Percentiles rank a stretch among this genome's conserved stretches.
These are phyloP conservation scores for Cruciata laevipes DNA, from an alignment of 257 asterid genomes.

Conservation along the genomic window DNA sequence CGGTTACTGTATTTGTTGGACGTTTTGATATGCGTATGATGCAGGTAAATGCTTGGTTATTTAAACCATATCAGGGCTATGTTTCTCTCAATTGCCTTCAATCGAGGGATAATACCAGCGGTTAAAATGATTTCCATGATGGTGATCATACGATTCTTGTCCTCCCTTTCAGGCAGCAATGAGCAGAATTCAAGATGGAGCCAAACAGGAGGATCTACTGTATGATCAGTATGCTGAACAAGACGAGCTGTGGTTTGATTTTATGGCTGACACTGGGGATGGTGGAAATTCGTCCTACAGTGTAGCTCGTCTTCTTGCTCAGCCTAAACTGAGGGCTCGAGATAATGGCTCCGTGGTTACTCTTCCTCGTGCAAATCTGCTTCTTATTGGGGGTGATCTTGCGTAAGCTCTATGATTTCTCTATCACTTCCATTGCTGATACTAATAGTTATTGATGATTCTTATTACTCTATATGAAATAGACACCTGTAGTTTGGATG, in stretches of 20 bases:
- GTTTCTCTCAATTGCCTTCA: not conserved
- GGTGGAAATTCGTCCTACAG: constrained; percentile 94
- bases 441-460: not conserved
- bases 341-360: constrained; percentile 39
- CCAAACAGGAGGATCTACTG: constrained; percentile 72
- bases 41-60: constrained; percentile 56
- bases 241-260: constrained; percentile 97
- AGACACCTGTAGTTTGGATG: no score
- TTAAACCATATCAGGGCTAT: not conserved
- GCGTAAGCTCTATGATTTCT: constrained; percentile 57
- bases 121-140: not conserved
- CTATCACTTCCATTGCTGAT: not conserved
- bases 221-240: constrained; percentile 76
- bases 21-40: constrained; percentile 99
- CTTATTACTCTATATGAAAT: not conserved
- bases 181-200: constrained; percentile 80
- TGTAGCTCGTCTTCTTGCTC: constrained; percentile 93
- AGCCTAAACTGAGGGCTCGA: constrained; percentile 61
- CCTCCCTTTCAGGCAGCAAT: constrained; percentile 68
- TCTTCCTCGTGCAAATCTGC: constrained; percentile 82
- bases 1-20: constrained; percentile 97
- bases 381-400: constrained; percentile 98
- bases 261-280: constrained; percentile 99
- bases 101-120: not conserved
- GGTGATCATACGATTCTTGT: not conserved